Evolutionary conservation across 768 basidiomycete species (phyloP), one percentile per base, ranked within the genome.

Genomic region (Udeniomyces megalosporus): DNA sequence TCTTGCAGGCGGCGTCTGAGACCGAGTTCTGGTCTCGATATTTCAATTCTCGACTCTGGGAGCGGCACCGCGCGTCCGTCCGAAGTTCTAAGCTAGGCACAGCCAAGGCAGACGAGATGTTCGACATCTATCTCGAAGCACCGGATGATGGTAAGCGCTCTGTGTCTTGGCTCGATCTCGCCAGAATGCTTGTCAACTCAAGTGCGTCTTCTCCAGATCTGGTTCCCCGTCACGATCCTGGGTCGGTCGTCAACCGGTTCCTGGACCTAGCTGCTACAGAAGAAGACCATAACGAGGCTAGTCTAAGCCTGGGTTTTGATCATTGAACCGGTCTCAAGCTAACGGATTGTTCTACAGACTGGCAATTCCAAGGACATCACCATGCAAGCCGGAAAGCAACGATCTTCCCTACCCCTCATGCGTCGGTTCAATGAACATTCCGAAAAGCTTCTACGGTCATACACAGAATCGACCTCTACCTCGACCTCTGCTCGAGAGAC

Each of bases 351-450:
- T n/a, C n/a, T n/a, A 32, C 67, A 95, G 88, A 86, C 86, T 2
- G 88, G 88, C 22, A 93, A 93, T 68, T 82, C 84, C 67, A 83
- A 80, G 71, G 95, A 99, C 68, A 71, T 87, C 26, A 97, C 95
- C 1, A 99, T 97, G 95, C 88, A 88, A 71, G 83, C 93, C 15
- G 95, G 95, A 17, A 80, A 84, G 69, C 86, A 95, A 72, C 80
- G 83, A 54, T 85, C 84, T 38, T 86, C 88, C 14, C 74, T 99
- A 26, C 95, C 95, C 0, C 78, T 97, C 51, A 97, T 99, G 67
- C 80, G 93, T 53, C 87, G 92, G 71, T 97, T 99, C 75, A 99
- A 97, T 69, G 90, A 96, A 70, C 95, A 99, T 72, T 95, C 90
- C 0, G 89, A 93, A 68, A 76, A 90, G 67, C 76, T 96, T 11